Conservation (phyloP, 2,329 filamentous ascomycete species). For the Escovopsis sp. region DNA sequence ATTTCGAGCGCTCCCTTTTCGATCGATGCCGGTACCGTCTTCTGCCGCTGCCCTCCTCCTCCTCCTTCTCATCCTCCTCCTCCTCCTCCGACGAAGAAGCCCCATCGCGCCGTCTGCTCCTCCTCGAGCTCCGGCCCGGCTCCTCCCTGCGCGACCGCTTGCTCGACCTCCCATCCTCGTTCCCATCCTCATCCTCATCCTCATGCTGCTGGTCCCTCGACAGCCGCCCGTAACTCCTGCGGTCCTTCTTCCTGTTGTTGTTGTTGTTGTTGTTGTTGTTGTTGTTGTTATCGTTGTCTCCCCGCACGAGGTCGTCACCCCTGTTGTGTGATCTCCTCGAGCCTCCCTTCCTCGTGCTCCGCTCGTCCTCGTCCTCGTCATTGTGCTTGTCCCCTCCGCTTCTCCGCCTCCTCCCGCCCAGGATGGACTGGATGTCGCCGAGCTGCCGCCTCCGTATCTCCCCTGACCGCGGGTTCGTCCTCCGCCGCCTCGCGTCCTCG, state of each 20-base stretch:
- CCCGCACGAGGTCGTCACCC: conserved; percentile 8
- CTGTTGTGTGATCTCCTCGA: conserved; percentile 4
- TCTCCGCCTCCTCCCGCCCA: conserved; percentile 25
- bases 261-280: too few species aligned
- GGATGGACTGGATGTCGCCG: conserved; percentile 44
- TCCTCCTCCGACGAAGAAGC: conserved; percentile 1
- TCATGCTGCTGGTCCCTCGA: conserved; percentile 3
- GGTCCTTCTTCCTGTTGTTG: conserved; percentile 1
- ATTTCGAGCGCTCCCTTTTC: conserved; percentile 10
- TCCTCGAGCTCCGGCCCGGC: conserved; percentile 6
- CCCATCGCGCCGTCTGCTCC: neutral
- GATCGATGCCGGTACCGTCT: conserved; percentile 5
- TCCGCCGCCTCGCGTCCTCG: conserved; percentile 29
- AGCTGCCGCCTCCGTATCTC: conserved; percentile 45
- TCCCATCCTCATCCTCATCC: too few species aligned
- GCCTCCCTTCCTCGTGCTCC: conserved; percentile 6
- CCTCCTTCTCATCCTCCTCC: neutral
- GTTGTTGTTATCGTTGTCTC: neutral
- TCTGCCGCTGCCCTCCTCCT: neutral
- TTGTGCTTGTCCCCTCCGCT: conserved; percentile 10
- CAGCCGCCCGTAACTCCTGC: conserved; percentile 13
- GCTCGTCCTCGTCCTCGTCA: neutral
- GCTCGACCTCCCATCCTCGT: conserved; percentile 1
- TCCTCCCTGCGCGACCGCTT: conserved; percentile 7
- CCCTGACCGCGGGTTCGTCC: conserved; percentile 28